These are phyloP conservation scores for Blastobotrys elegans DNA, from an alignment of 1,139 yeast genomes.

Conservation along the genomic window DNA sequence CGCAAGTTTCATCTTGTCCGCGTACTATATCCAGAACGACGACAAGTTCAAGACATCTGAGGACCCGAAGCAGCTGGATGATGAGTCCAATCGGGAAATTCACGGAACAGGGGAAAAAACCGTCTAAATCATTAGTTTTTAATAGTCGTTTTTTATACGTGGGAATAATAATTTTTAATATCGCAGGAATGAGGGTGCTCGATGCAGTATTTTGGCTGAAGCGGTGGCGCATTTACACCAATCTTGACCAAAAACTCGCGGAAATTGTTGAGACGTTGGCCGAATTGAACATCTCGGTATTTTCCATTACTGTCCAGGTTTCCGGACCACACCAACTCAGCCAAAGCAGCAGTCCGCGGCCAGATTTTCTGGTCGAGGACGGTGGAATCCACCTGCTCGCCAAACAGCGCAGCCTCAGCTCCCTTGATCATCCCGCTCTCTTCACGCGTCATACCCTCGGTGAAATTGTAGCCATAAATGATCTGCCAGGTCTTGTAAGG, in stretches of 20 bases:
- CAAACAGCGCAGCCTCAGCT: slow-evolving; percentile 43
- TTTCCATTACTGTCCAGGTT: slow-evolving; percentile 35
- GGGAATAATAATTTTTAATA: neutral
- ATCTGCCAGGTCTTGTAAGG: slow-evolving; percentile 48
- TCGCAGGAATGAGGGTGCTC: slow-evolving; percentile 43
- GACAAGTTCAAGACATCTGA: slow-evolving; percentile 7
- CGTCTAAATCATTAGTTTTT: too few relatives aligned
- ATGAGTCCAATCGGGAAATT: too few relatives aligned
- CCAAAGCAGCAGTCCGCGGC: slow-evolving; percentile 46
- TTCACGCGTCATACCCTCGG: slow-evolving; percentile 14
- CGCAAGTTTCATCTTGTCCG: slow-evolving; percentile 6
- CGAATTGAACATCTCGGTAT: slow-evolving; percentile 32
- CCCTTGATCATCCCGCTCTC: slow-evolving; percentile 39
- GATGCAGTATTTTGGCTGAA: slow-evolving; percentile 32
- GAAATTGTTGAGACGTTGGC: slow-evolving; percentile 39
- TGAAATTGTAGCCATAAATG: slow-evolving; percentile 39
- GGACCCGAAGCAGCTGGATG: too few relatives aligned
- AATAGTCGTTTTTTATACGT: neutral
- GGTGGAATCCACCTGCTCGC: slow-evolving; percentile 40
- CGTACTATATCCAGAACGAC: slow-evolving; percentile 10
- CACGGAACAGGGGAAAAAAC: too few relatives aligned
- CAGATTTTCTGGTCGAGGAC: slow-evolving; percentile 40
- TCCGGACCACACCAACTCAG: slow-evolving; percentile 46
- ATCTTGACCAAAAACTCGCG: slow-evolving; percentile 37
- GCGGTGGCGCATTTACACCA: slow-evolving; percentile 12